Conservation (phyloP, 2,329 filamentous ascomycete species). For the Pyrenophora seminiperda region DNA sequence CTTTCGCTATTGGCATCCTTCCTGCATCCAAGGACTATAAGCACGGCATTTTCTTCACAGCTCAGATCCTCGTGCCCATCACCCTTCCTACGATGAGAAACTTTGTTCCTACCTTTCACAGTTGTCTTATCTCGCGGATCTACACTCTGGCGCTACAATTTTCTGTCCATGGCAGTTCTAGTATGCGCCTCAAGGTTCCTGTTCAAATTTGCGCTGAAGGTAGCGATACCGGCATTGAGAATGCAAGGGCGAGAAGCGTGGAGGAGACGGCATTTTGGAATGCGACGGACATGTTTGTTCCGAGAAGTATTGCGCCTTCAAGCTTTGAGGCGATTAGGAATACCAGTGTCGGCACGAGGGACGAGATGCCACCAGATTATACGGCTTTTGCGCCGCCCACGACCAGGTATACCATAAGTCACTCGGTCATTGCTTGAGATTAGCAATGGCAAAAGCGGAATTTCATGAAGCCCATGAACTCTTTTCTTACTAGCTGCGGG, state of each 20-base stretch:
- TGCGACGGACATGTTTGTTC: conserved; percentile 43
- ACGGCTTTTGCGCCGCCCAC: conserved; percentile 23
- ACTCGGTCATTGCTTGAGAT: conserved; percentile 4
- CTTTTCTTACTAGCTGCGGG: too few relatives aligned
- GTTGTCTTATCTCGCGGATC: conserved; percentile 67
- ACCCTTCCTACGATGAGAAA: conserved; percentile 64
- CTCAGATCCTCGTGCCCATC: conserved; percentile 67
- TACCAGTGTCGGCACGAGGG: conserved; percentile 13
- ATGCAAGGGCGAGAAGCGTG: conserved; percentile 37
- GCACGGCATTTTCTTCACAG: conserved; percentile 62
- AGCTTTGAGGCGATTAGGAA: conserved; percentile 13
- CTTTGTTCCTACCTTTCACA: conserved; percentile 72
- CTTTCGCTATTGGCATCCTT: conserved; percentile 39
- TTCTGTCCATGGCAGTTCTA: conserved; percentile 50
- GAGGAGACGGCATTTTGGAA: conserved; percentile 34
- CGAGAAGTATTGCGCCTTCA: conserved; percentile 44
- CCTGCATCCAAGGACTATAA: conserved; percentile 50
- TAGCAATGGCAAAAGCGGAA: neutral
- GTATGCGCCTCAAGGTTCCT: conserved; percentile 51
- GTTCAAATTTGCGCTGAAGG: conserved; percentile 52
- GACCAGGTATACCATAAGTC: conserved; percentile 10
- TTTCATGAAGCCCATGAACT: neutral
- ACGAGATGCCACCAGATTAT: conserved; percentile 41
- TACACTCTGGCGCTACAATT: conserved; percentile 67
- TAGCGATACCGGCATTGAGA: conserved; percentile 42